phyloP scores from a whole-genome alignment of 148 eudicot genomes.

The Heliosperma pusillum region DNA sequence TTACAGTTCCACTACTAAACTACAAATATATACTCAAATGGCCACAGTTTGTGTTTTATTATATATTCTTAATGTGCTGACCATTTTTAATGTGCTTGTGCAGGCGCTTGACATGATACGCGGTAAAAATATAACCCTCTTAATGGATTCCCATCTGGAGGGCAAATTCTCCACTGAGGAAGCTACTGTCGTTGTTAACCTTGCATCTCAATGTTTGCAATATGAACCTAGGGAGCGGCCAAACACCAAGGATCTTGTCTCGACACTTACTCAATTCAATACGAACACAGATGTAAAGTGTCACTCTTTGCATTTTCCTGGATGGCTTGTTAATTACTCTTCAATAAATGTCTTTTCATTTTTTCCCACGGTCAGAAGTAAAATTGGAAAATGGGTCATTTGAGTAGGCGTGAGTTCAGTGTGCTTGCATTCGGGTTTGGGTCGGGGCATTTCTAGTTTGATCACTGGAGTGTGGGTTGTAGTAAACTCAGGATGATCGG shows the following conservation, averaged over 20 bases:
- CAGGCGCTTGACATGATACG: constrained; percentile 76
- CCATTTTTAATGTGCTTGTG: not conserved
- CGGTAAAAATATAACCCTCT: constrained; percentile 46
- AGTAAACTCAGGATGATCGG: no score
- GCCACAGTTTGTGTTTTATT: not conserved
- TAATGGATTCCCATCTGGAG: constrained; percentile 51
- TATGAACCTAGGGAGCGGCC: constrained; percentile 72
- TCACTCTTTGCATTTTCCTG: not conserved
- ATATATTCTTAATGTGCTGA: not conserved
- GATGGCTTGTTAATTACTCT: constrained; percentile 2
- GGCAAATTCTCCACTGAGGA: constrained; percentile 48
- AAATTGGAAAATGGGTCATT: no score
- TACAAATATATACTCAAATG: no score
- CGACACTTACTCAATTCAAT: constrained; percentile 47
- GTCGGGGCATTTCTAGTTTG: no score
- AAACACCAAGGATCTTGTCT: constrained; percentile 47
- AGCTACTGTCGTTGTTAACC: constrained; percentile 42
- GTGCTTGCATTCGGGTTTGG: no score
- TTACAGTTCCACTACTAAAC: not conserved
- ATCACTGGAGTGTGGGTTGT: no score
- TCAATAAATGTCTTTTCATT: not conserved
- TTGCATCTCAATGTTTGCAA: constrained; percentile 64
- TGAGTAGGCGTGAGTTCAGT: no score
- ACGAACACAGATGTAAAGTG: constrained; percentile 46
- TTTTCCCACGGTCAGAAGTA: no score